Base-by-base conservation (phyloP, 2,329 filamentous ascomycete species). In the Penicillium sp. region DNA sequence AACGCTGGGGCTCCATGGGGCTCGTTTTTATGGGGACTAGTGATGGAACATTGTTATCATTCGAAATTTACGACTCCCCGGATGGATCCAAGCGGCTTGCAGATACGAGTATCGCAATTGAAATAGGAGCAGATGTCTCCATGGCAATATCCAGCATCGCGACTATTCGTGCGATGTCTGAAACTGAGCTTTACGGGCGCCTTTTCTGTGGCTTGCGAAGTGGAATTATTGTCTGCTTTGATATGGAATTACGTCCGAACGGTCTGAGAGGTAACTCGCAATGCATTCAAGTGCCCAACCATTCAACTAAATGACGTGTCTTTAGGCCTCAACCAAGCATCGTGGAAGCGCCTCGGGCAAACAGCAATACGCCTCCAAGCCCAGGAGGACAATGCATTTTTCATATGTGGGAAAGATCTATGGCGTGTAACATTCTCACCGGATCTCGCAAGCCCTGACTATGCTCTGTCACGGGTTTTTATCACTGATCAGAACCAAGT, bases 161-260 rank as follows among this genome's bases (percentile, higher is more conserved):
- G 29, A 55, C 65, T 13, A 57, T 75, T 42, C 55, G 61, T n/a
- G 55, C 63, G 49, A 31, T 48, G 13, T 39, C 55, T 18, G 51
- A 56, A 39, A 56, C 51, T 3, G 32, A 50, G 5, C 52, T 55
- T 18, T 49, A 55, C 11, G 61, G 60, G 29, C 60, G 67, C 57
- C 43, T 79, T 11, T 67, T 80, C 11, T 80, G 77, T 58, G 78
- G 78, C 10, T 67, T 81, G 44, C 74, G 78, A 36, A 75, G 75
- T 59, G 78, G 78, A 34, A 71, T 70, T 47, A 59, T 81, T 42
- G 62, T 78, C 16, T 68, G 71, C 13, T 68, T 77, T 40, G 64
- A 70, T 29, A 48, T 78, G 34, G 63, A 63, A 5, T 27, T 32
- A 14, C 9, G 21, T 16, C 2, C 10, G 9, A 16, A 36, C 22